Conservation (phyloP, 2,329 filamentous ascomycete species). For the Niveomyces coronatus region DNA sequence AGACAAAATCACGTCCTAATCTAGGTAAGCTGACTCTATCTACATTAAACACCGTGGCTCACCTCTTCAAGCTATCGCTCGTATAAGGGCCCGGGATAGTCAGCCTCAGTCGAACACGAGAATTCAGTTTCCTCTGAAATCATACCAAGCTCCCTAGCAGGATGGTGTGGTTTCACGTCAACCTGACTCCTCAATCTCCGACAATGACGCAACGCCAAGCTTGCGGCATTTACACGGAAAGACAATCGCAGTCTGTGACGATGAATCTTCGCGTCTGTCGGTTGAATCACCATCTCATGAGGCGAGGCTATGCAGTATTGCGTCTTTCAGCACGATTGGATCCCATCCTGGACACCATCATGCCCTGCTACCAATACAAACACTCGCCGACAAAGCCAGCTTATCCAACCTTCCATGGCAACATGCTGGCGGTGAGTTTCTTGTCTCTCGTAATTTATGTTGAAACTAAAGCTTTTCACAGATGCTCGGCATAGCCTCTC, state of each 20-base stretch:
- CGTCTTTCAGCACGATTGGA: conserved; percentile 2
- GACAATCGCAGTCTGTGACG: background rate
- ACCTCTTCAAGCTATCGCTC: background rate
- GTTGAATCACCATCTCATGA: background rate
- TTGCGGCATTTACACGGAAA: background rate
- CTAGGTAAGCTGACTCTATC: too few species aligned
- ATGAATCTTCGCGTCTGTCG: background rate
- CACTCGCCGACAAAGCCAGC: background rate
- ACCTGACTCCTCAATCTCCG: background rate
- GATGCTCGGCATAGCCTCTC: conserved; percentile 3
- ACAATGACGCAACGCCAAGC: background rate
- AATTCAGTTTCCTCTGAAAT: background rate
- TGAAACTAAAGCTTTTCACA: background rate
- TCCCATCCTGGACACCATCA: conserved; percentile 12
- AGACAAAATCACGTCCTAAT: too few species aligned
- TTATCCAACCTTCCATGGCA: background rate
- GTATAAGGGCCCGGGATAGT: background rate
- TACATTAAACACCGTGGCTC: background rate
- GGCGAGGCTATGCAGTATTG: conserved; percentile 4
- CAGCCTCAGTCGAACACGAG: background rate
- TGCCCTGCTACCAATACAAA: conserved; percentile 8
- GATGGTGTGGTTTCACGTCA: conserved; percentile 9
- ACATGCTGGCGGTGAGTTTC: background rate
- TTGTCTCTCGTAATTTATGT: background rate
- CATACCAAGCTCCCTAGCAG: conserved; percentile 6